Evolutionary conservation across 2,329 filamentous ascomycete species (phyloP), one percentile per base, ranked within the genome.

Genomic region (Cladosporium velox): DNA sequence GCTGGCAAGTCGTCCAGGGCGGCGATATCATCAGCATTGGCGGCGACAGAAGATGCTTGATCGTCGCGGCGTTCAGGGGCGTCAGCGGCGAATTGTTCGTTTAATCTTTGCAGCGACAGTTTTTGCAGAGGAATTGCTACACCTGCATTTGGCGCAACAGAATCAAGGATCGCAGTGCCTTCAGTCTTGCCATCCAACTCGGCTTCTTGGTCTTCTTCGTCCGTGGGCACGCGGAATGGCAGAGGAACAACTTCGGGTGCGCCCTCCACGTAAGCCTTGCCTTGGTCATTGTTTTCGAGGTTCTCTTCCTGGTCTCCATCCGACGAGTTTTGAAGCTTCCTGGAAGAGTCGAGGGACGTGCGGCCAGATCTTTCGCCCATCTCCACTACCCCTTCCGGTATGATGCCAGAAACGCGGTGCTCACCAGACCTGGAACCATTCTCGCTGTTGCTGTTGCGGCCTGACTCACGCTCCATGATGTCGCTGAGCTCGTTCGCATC

Each of bases 401-500:
- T 21, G 21, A 44, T 35, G 34, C 34, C 55, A 12, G 57, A 52
- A 21, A 44, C 32, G 24, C 44, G 32, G 11, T 54, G 28, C 10
- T 35, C 64, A n/a, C 41, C 30, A 12, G 28, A 21, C 1, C 2
- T 18, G 12, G 61, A 44, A 18, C 44, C 51, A 10, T 55, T 41
- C 35, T 59, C 64, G 24, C 38, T 41, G n/a, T 49, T 38, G 35
- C 57, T 65, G 21, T 21, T 30, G n/a, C 55, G 64, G 15, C 30
- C 47, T 12, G 64, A 60, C 18, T 60, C 24, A 77, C 79, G 76
- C 32, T 77, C 68, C 15, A 70, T 76, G n/a, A 86, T 78, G n/a
- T 86, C 81, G 1, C 79, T 75, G 81, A 88, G 81, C 70, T 90
- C 88, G 51, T 88, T 83, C 3, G 74, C 76, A n/a, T 82, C 82